Evolutionary conservation across 176 grass and related monocot species (phyloP).

Genomic region (Ampelocalamus luodianensis): DNA sequence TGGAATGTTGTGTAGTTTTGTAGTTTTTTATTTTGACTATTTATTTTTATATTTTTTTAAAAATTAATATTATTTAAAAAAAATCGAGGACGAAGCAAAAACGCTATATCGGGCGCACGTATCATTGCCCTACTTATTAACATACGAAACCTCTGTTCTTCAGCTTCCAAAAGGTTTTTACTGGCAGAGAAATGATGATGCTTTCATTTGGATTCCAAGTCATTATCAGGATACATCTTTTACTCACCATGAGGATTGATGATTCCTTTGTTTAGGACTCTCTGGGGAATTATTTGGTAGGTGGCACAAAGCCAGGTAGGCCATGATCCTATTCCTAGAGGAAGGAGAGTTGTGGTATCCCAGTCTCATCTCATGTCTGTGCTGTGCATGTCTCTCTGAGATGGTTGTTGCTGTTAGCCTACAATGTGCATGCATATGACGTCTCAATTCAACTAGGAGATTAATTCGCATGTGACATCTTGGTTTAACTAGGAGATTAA

Average conservation of each 20-base stretch:
- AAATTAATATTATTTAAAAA: too few species aligned
- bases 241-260: constrained; percentile 25
- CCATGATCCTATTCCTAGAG: constrained; percentile 46
- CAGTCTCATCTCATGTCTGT: constrained; percentile 37
- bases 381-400: constrained; percentile 36
- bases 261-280: constrained; percentile 23
- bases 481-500: too few species aligned
- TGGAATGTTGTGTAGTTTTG: too few species aligned
- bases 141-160: background rate
- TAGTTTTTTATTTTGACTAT: too few species aligned
- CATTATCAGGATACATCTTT: constrained; percentile 32
- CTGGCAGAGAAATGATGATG: constrained; percentile 39
- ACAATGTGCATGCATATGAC: too few species aligned
- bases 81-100: too few species aligned
- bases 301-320: constrained; percentile 49
- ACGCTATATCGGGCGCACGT: too few species aligned
- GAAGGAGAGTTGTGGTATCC: constrained; percentile 33
- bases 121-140: background rate
- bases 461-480: too few species aligned
- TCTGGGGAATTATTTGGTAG: constrained; percentile 53
- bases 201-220: constrained; percentile 36
- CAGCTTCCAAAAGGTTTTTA: constrained; percentile 27
- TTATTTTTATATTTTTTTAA: too few species aligned
- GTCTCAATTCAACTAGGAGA: too few species aligned
- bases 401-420: constrained; percentile 29